Conservation (phyloP, 345 rosid genomes). For the Melaleuca quinquenervia region DNA sequence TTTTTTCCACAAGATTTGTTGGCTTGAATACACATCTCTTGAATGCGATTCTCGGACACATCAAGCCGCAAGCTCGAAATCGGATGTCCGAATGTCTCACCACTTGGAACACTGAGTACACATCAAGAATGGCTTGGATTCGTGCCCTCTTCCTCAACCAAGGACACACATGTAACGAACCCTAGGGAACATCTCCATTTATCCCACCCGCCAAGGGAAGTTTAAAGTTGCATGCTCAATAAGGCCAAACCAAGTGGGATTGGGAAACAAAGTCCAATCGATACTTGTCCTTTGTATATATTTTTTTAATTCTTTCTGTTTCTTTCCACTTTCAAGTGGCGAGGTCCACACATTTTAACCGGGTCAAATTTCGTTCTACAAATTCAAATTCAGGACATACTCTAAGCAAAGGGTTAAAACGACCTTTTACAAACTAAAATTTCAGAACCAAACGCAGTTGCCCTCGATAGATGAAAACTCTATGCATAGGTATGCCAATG, state of each 20-base stretch:
- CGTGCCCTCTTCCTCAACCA: not conserved
- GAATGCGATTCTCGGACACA: too few species aligned
- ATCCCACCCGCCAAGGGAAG: not conserved
- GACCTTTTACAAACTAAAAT: not conserved
- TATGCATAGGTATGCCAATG: too few species aligned
- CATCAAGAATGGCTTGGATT: not conserved
- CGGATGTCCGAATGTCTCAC: too few species aligned
- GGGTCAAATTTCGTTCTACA: not conserved
- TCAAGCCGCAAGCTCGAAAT: too few species aligned
- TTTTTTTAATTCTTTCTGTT: not conserved
- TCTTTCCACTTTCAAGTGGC: not conserved
- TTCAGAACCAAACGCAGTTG: too few species aligned
- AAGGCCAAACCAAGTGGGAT: not conserved
- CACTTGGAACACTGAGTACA: not conserved
- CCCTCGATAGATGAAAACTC: not conserved
- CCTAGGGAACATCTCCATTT: not conserved
- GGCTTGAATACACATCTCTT: too few species aligned
- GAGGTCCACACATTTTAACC: not conserved
- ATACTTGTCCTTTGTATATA: not conserved
- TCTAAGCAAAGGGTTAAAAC: not conserved
- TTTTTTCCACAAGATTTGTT: too few species aligned
- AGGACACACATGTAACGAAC: not conserved
- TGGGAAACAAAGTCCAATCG: not conserved
- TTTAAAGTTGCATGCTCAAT: not conserved
- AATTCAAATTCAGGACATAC: not conserved